phyloP scores from a whole-genome alignment of 169 alveolate species.

The Cryptosporidium parvum region DNA sequence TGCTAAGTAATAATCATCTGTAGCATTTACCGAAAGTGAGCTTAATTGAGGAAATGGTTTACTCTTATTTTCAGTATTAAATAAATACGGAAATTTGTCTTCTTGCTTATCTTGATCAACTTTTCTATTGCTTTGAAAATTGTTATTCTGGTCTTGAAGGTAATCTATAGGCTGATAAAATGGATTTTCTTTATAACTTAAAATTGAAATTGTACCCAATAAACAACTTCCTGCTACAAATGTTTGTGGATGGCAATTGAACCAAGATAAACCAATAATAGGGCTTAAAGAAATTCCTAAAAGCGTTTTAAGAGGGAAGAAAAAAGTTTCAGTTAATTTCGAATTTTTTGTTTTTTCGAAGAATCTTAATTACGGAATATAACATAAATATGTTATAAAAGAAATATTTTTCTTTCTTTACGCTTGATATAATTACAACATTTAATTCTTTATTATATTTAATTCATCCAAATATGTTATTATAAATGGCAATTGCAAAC shows the following conservation, averaged over 20 bases:
- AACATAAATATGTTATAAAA: too few species aligned
- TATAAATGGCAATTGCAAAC: not conserved
- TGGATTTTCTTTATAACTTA: slow-evolving; percentile 76
- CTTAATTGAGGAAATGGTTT: slow-evolving; percentile 73
- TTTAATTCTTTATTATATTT: not conserved
- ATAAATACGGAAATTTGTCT: slow-evolving; percentile 13
- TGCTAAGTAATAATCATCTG: slow-evolving; percentile 79
- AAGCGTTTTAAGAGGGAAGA: not conserved
- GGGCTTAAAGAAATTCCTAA: slow-evolving; percentile 64
- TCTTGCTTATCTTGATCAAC: slow-evolving; percentile 8
- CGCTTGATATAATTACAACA: not conserved
- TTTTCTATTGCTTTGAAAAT: not conserved
- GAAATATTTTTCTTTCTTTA: not conserved
- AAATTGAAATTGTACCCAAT: slow-evolving; percentile 76
- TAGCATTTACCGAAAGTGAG: slow-evolving; percentile 77
- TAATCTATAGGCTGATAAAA: slow-evolving; percentile 14
- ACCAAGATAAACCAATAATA: slow-evolving; percentile 79
- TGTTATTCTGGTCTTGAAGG: not conserved
- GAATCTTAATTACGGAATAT: not conserved
- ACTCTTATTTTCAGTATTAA: slow-evolving; percentile 32
- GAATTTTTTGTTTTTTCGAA: not conserved
- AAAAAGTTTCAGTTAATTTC: not conserved
- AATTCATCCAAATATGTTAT: not conserved
- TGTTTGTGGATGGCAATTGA: slow-evolving; percentile 76
- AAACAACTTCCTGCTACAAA: slow-evolving; percentile 77